These are phyloP conservation scores for Lasiosphaeris hirsuta DNA, from an alignment of 495 filamentous ascomycete genomes.

Conservation along the genomic window DNA sequence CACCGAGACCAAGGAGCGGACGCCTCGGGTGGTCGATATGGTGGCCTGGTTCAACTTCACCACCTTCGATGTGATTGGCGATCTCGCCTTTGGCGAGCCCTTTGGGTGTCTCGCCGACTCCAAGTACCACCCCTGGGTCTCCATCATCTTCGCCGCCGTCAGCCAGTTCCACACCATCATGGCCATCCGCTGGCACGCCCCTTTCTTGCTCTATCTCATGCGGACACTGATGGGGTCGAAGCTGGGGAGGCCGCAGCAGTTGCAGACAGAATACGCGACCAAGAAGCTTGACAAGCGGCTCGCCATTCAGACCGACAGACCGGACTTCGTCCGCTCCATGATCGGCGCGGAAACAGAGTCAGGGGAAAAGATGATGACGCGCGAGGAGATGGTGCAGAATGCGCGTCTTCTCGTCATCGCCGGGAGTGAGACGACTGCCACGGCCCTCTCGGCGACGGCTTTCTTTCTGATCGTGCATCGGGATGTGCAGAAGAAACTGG, in stretches of 20 bases:
- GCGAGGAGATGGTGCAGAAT: not conserved
- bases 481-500: constrained; percentile 33
- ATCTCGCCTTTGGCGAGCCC: constrained; percentile 52
- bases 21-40: constrained; percentile 26
- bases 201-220: not conserved
- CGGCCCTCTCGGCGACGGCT: constrained; percentile 41
- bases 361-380: not conserved
- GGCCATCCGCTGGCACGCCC: constrained; percentile 19
- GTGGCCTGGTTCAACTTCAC: constrained; percentile 50
- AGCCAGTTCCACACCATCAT: constrained; percentile 24
- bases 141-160: constrained; percentile 27
- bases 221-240: not conserved
- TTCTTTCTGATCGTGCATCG: constrained; percentile 48
- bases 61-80: constrained; percentile 58
- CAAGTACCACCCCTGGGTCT: constrained; percentile 34
- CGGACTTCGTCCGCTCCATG: constrained; percentile 2
- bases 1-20: not conserved
- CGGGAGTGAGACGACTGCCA: constrained; percentile 55
- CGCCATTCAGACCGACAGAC: not conserved
- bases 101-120: constrained; percentile 45
- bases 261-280: not conserved
- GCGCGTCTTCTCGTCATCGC: constrained; percentile 10
- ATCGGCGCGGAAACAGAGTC: not conserved
- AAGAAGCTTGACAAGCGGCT: not conserved
- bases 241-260: not conserved